Evolutionary conservation across 306 rosid species (phyloP), one percentile per base, ranked within the genome.

Genomic region (Prunus padus): DNA sequence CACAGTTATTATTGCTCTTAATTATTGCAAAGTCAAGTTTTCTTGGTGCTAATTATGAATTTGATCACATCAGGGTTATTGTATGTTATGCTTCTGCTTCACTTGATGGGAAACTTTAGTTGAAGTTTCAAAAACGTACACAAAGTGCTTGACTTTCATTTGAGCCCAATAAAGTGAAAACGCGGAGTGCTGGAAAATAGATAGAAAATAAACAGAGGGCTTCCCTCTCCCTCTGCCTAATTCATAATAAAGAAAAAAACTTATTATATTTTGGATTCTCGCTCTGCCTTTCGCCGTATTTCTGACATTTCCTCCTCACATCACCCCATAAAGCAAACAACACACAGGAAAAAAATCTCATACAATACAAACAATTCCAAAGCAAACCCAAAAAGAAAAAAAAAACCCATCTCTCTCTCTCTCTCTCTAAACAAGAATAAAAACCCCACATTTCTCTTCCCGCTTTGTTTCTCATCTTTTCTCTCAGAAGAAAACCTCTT

Each of bases 281-380:
- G 1, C 20, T 57, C 56, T 72, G 37, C 25, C 50, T 71, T 76
- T 37, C 71, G 77, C 77, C 82, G 69, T 77, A 78, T 80, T 19
- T 25, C 71, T 84, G 74, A 84, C 87, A 76, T 82, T 69, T 87
- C 76, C 80, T 66, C 61, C 76, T 23, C 83, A 71, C 87, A 75
- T 72, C 56, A 83, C 54, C 64, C 78, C 65, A 79, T 75, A 77
- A 82, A 79, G 79, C 79, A 71, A 63, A 52, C 37, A 47, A 11
- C 31, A 37, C 26, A 40, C 37, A 3, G 5, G 11, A 62, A 73
- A 23, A 56, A 5, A 33, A 33, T 33, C 65, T 14, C 65, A 28
- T 44, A 61, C 9, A 52, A 65, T 19, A 15, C 73, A 28, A 52
- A 1, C 3, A 37, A 47, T 18, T 40, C 19, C 11, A 49, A 51